Conservation (phyloP, 2,329 filamentous ascomycete species). For the Hysterium pulicare region DNA sequence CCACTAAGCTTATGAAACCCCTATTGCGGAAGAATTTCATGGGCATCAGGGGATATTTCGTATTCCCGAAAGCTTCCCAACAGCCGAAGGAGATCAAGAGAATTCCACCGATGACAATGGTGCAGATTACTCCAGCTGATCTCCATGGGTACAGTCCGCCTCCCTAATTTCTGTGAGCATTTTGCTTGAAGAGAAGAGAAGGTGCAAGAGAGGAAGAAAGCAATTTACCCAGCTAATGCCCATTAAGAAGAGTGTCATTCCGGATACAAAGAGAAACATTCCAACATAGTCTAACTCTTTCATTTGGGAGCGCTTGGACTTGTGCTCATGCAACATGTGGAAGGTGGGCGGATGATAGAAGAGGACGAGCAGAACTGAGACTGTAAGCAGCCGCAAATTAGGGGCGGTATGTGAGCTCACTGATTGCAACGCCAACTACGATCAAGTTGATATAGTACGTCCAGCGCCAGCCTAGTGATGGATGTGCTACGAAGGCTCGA, state of each 20-base stretch:
- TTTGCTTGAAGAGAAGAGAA: too few relatives aligned
- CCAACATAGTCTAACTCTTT: slow-evolving; percentile 12
- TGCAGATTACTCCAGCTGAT: slow-evolving; percentile 21
- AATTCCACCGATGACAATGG: slow-evolving; percentile 21
- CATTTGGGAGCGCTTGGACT: slow-evolving; percentile 11
- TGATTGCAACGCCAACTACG: slow-evolving; percentile 7
- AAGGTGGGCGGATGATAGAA: slow-evolving; percentile 15
- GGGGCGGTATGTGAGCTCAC: too few relatives aligned
- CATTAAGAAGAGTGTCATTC: slow-evolving; percentile 13
- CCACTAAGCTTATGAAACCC: slow-evolving; percentile 11
- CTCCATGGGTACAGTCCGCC: slow-evolving; percentile 29
- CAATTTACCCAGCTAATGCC: slow-evolving; percentile 12
- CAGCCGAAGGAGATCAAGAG: slow-evolving; percentile 16
- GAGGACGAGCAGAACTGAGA: slow-evolving; percentile 13
- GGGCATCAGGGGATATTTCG: slow-evolving; percentile 14
- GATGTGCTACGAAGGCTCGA: slow-evolving; percentile 9
- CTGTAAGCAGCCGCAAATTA: too few relatives aligned
- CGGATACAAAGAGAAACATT: slow-evolving; percentile 13
- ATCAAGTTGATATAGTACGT: slow-evolving; percentile 16
- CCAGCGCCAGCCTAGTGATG: slow-evolving; percentile 13
- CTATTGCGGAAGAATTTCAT: slow-evolving; percentile 15
- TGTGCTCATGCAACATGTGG: slow-evolving; percentile 12
- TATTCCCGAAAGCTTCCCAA: slow-evolving; percentile 12
- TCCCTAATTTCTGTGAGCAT: slow-evolving; percentile 16
- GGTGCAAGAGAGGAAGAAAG: not conserved